Conservation (phyloP, 441 rosid genomes). For the Pelargonium australe region DNA sequence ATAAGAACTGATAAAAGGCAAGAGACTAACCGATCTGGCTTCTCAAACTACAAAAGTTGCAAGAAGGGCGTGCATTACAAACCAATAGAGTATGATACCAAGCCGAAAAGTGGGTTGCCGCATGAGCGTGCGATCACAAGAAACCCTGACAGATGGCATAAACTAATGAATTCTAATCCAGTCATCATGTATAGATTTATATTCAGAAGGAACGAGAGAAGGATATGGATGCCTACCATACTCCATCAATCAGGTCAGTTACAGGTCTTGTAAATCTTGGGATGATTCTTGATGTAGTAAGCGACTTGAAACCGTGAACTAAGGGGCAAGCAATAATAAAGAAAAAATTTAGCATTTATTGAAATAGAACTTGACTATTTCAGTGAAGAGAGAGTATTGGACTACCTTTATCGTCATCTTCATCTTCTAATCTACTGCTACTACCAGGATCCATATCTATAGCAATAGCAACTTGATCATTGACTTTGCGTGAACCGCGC, state of each 20-base stretch:
- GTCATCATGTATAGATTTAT: conserved; percentile 8
- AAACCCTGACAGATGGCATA: conserved; percentile 55
- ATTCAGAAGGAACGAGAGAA: conserved; percentile 9
- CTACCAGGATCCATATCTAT: conserved; percentile 56
- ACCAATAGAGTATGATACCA: conserved; percentile 87
- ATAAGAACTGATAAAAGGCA: background rate
- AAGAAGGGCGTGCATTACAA: conserved; percentile 70
- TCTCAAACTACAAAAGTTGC: conserved; percentile 67
- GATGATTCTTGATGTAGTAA: conserved; percentile 69
- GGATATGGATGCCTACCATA: conserved; percentile 51
- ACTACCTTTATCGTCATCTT: conserved; percentile 95
- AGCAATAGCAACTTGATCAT: conserved; percentile 88
- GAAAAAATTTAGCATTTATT: conserved; percentile 6
- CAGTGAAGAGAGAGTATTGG: background rate
- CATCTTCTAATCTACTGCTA: conserved; percentile 62
- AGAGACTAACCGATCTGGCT: conserved; percentile 33
- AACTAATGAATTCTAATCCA: conserved; percentile 7
- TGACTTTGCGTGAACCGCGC: conserved; percentile 81
- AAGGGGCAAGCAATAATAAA: conserved; percentile 15
- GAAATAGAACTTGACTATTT: background rate
- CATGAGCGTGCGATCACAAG: conserved; percentile 95
- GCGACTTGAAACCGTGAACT: conserved; percentile 98
- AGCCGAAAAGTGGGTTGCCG: conserved; percentile 88
- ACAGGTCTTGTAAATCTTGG: conserved; percentile 84
- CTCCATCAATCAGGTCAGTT: conserved; percentile 81